A percentile compares a stretch with the other conserved stretches of the same genome.
Conservation (phyloP, 306 rosid genomes). For the Medicago arabica region DNA sequence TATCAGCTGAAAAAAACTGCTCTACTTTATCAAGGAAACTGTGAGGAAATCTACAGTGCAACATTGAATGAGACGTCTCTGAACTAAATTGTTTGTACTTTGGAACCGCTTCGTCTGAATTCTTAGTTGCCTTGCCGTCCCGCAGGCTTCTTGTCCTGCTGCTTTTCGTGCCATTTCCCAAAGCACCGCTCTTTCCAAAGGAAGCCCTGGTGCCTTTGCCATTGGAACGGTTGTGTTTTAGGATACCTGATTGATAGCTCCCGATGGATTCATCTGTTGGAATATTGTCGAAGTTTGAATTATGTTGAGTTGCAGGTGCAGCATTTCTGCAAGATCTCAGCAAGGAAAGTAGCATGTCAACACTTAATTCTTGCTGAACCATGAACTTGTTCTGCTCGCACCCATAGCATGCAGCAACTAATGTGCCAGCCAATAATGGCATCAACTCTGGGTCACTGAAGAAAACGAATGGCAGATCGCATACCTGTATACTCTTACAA, state of each 20-base stretch:
- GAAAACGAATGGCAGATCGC: slow-evolving; percentile 94
- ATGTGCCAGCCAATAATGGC: slow-evolving; percentile 89
- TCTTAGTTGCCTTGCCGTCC: slow-evolving; percentile 66
- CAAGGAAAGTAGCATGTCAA: slow-evolving; percentile 89
- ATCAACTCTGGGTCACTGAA: slow-evolving; percentile 97
- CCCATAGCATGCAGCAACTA: slow-evolving; percentile 90
- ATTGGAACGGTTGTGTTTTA: slow-evolving; percentile 57
- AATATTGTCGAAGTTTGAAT: slow-evolving; percentile 54
- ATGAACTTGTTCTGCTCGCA: slow-evolving; percentile 91
- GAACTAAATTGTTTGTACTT: slow-evolving; percentile 55
- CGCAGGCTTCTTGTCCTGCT: slow-evolving; percentile 67
- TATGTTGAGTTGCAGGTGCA: slow-evolving; percentile 51
- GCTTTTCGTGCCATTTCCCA: slow-evolving; percentile 62
- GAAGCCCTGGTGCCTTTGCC: slow-evolving; percentile 57
- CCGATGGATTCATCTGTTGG: slow-evolving; percentile 61
- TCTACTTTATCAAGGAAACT: slow-evolving; percentile 80
- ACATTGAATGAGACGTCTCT: slow-evolving; percentile 66
- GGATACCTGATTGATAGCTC: slow-evolving; percentile 52
- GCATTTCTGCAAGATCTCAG: slow-evolving; percentile 75
- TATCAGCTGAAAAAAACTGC: slow-evolving; percentile 70
- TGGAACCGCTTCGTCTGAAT: slow-evolving; percentile 60
- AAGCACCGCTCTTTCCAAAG: slow-evolving; percentile 55
- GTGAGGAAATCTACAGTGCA: slow-evolving; percentile 78
- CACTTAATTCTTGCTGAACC: slow-evolving; percentile 91
- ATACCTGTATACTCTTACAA: slow-evolving; percentile 65